Base-by-base conservation (phyloP, 2,329 filamentous ascomycete species). In the Emmonsiellopsis sp. region DNA sequence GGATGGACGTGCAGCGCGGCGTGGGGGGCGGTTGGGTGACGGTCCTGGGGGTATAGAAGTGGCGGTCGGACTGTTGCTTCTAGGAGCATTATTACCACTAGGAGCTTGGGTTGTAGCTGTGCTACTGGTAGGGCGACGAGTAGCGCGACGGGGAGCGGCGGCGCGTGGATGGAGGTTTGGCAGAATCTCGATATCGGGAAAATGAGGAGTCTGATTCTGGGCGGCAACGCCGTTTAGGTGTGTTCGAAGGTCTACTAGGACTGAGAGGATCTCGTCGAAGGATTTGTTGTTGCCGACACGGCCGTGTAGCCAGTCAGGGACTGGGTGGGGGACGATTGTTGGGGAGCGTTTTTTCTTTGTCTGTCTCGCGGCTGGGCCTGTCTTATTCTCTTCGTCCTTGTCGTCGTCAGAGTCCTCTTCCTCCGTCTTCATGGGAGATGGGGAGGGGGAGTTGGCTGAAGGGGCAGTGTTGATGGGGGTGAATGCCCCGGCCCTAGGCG, bases 131-230 rank as follows among this genome's bases (percentile, higher is more conserved):
- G 20, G 3, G 20, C 20, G 46, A 38, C 46, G 46, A 49, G 35
- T 9, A 49, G 10, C 15, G 5, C 43, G 38, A 32, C 43, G 54
- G 20, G 51, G 16, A 32, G 34, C 32, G n/a, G 38, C 31, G n/a
- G 44, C n/a, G 32, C 46, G 50, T 35, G 54, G 55, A 16, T 49
- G 54, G 53, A 71, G 69, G 5, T 58, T 62, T 1, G 70, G 70
- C 43, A 73, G 55, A 41, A 72, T 70, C 56, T 72, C 70, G 41
- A 73, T 65, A 58, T 73, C 70, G 0, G 70, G 70, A 50, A 73
- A 73, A 49, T 58, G 16, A 58, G 58, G 7, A 57, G 57, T 42
- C 50, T 56, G 42, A 40, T 58, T 26, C 30, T 57, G 37, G 3
- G 51, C 50, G 8, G 45, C 41, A n/a, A 62, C 49, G 7, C 42